Evolutionary conservation across 2,329 filamentous ascomycete species (phyloP), one percentile per base, ranked within the genome.

Genomic region (Emergomyces africanus): DNA sequence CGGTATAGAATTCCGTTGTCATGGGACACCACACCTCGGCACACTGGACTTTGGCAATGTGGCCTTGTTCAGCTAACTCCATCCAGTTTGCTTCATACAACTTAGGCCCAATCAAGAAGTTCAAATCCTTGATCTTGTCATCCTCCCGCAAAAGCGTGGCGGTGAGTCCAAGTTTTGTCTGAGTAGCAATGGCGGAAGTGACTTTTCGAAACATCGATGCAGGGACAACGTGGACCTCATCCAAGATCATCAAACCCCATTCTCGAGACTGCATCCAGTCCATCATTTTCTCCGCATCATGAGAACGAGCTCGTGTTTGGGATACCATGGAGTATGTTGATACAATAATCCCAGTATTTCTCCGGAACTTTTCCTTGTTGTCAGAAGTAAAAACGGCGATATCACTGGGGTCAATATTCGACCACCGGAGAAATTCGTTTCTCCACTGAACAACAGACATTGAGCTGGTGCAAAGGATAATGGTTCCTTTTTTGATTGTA

Each of bases 261-360:
- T 99, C 94, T 63, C 91, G 85, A 3, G 82, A 81, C 20, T 85
- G 86, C 63, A 99, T 81, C 71, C 96, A 97, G 62, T 94, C 86
- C 90, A 99, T 96, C 84, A 97, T 95, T 77, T 96, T 95, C 69
- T 94, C 85, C 2, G 92, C 89, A 70, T 99, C 92, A 70, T 97
- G 86, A 1, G 94, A 92, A 60, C 92, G 83, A 61, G 89, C 87
- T 55, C 90, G 83, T 15, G 87, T 90, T 68, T 94, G 89, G 9
- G 90, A 95, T n/a, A 99, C 90, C 94, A 99, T 99, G 61, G 90
- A 94, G 73, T 99, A 99, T 0, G 94, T 99, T 12, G 91, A 95
- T 57, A 99, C 90, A 64, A 99, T 95, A 64, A 99, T 91, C 69
- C 94, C 94, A 1, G 94, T 95, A 69, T 90, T 92, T 55, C 91